Evolutionary conservation across 495 filamentous ascomycete genomes (phyloP).

Genomic region (Hypoxylon fragiforme): DNA sequence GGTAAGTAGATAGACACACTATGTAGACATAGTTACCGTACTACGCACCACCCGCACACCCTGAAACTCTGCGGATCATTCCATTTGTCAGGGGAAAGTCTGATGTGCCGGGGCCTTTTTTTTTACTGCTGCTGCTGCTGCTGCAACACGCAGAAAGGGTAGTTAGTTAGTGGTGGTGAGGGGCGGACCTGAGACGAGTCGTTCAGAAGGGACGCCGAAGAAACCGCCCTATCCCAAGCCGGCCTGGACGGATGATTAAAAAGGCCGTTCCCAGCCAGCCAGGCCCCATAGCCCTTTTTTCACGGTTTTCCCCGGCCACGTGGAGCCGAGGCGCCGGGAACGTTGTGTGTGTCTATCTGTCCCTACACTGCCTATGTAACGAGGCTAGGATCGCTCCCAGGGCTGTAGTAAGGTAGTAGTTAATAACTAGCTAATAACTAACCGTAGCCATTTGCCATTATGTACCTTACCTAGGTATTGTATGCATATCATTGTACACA

Average conservation of each 20-base stretch:
- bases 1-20: no score
- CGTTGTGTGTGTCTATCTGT: neutral
- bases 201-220: slow-evolving; percentile 6
- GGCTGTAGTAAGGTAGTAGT: neutral
- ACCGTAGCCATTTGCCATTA: no score
- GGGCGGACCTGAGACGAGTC: slow-evolving; percentile 27
- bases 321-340: slow-evolving; percentile 27
- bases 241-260: slow-evolving; percentile 8
- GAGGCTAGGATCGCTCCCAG: neutral
- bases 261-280: neutral
- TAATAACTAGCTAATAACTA: no score
- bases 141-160: no score
- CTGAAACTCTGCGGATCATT: slow-evolving; percentile 21
- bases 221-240: slow-evolving; percentile 4
- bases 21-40: no score
- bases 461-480: neutral
- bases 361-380: no score
- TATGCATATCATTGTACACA: slow-evolving; percentile 4
- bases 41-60: neutral
- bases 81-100: slow-evolving; percentile 30
- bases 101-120: slow-evolving; percentile 21
- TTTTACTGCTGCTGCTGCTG: no score
- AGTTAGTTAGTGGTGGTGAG: no score
- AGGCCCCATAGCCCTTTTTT: no score
- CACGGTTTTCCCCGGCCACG: slow-evolving; percentile 25